Percentiles rank a stretch among this genome's conserved stretches.
Conservation (phyloP, 192 early-diverging fungal species). For the Coemansia sp. region DNA sequence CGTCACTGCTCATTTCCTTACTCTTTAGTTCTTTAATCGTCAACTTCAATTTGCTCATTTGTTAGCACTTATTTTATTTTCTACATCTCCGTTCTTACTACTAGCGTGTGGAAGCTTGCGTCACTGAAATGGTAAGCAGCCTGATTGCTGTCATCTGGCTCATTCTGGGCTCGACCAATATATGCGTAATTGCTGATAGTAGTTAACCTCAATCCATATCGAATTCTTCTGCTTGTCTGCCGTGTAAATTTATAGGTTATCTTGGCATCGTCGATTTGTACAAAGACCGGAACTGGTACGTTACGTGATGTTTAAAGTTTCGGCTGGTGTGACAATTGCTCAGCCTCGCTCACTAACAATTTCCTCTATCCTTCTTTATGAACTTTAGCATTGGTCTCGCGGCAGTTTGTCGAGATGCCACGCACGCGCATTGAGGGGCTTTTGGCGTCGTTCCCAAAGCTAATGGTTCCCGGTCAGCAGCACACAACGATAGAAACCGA, state of each 20-base stretch:
- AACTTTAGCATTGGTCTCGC: slow-evolving; percentile 75
- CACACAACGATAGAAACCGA: slow-evolving; percentile 98
- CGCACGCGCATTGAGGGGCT: slow-evolving; percentile 96
- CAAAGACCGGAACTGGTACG: slow-evolving; percentile 92
- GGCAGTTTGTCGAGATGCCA: slow-evolving; percentile 98
- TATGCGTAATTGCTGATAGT: background rate
- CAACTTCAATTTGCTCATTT: background rate
- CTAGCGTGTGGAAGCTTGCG: slow-evolving; percentile 1
- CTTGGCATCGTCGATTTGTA: slow-evolving; percentile 85
- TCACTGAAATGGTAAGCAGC: slow-evolving; percentile 9
- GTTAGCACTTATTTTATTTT: background rate
- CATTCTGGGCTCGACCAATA: background rate
- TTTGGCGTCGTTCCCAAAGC: slow-evolving; percentile 95
- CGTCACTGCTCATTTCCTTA: background rate
- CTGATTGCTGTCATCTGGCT: background rate
- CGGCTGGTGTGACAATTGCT: background rate
- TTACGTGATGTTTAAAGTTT: background rate
- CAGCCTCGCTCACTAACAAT: background rate
- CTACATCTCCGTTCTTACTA: background rate
- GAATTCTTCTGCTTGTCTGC: background rate
- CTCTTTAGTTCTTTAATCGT: too few species aligned
- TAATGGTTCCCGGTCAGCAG: slow-evolving; percentile 85
- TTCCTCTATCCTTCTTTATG: background rate
- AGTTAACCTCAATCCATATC: slow-evolving; percentile 3
- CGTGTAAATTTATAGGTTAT: slow-evolving; percentile 68